These are phyloP conservation scores for Fomitopsis serialis DNA, from an alignment of 768 basidiomycete species.

Conservation along the genomic window DNA sequence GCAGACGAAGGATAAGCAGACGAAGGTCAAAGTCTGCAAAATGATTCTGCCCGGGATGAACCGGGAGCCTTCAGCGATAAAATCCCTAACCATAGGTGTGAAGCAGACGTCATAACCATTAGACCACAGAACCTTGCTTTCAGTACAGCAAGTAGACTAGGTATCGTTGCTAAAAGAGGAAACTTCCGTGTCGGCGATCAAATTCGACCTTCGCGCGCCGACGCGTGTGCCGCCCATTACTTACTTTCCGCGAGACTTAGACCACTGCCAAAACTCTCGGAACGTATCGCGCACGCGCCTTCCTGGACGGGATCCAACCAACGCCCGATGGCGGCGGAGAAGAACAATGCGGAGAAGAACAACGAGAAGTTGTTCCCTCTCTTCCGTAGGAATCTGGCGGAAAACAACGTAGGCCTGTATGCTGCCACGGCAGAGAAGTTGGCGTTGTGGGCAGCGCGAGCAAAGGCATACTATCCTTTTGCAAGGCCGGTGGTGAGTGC, in stretches of 20 bases:
- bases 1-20: too few relatives aligned
- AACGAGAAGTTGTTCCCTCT: constrained; percentile 19
- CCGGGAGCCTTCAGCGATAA: constrained; percentile 20
- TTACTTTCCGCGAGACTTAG: too few relatives aligned
- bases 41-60: constrained; percentile 16
- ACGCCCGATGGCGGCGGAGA: too few relatives aligned
- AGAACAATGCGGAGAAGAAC: constrained; percentile 15
- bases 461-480: constrained; percentile 19
- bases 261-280: not conserved
- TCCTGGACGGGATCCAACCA: too few relatives aligned
- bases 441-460: constrained; percentile 11
- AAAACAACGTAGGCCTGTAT: constrained; percentile 3
- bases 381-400: constrained; percentile 9
- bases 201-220: too few relatives aligned
- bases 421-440: constrained; percentile 12
- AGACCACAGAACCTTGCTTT: constrained; percentile 12
- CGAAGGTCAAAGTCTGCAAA: too few relatives aligned
- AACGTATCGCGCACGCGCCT: too few relatives aligned
- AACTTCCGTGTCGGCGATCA: not conserved
- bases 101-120: constrained; percentile 21
- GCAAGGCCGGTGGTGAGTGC: constrained; percentile 18
- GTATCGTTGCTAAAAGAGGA: not conserved
- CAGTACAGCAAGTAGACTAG: not conserved
- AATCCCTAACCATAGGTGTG: constrained; percentile 7
- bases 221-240: too few relatives aligned